These are phyloP conservation scores for Penicillium subrubescens DNA, from an alignment of 495 filamentous ascomycete species.

Conservation along the genomic window DNA sequence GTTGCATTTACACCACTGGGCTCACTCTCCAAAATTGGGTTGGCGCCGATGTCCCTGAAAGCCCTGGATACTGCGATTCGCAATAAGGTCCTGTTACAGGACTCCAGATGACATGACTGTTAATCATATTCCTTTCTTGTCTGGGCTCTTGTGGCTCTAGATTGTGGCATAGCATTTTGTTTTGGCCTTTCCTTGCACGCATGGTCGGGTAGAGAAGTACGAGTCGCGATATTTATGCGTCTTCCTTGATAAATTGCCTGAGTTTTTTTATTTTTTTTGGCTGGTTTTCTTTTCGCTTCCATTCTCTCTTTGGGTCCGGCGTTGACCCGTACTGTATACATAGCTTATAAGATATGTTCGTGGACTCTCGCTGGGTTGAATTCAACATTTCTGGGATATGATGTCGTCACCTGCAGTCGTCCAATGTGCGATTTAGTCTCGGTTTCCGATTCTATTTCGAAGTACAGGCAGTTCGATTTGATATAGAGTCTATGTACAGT, in stretches of 20 bases:
- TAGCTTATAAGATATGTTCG: neutral
- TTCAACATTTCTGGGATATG: neutral
- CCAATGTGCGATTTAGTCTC: neutral
- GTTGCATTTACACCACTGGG: conserved; percentile 87
- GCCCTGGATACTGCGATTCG: conserved; percentile 64
- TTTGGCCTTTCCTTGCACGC: conserved; percentile 4
- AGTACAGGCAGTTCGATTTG: conserved; percentile 16
- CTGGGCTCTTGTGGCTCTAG: conserved; percentile 13
- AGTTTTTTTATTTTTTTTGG: neutral
- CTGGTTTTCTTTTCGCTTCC: neutral
- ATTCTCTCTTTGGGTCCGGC: neutral
- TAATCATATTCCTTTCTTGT: conserved; percentile 8
- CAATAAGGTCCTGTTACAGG: conserved; percentile 19
- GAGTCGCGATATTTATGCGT: conserved; percentile 11
- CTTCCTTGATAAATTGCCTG: conserved; percentile 10
- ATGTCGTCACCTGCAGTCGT: too few species aligned
- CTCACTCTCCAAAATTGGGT: conserved; percentile 87
- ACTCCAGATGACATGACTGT: neutral
- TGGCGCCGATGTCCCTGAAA: conserved; percentile 35
- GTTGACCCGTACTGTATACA: conserved; percentile 20
- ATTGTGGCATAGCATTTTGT: conserved; percentile 22
- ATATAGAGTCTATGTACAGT: conserved; percentile 32
- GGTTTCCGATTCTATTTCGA: neutral
- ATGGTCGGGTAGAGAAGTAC: conserved; percentile 9
- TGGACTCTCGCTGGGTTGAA: neutral